Percentiles rank a stretch among this genome's conserved stretches.
phyloP scores from a whole-genome alignment of 2,329 filamentous ascomycete genomes.

The Arthrobotrys iridis region DNA sequence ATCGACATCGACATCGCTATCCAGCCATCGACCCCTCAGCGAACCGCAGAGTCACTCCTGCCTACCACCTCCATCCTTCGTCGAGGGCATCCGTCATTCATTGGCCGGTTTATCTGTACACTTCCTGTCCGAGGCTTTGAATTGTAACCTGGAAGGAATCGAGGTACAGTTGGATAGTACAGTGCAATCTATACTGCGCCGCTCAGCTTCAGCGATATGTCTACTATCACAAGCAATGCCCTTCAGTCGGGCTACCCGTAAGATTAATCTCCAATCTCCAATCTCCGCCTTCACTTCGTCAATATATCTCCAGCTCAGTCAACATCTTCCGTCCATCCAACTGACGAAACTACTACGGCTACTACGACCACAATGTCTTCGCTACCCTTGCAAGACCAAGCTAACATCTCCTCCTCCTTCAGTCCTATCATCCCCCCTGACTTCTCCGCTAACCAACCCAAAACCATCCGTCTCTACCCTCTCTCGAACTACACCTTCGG shows the following conservation, averaged over 20 bases:
- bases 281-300: neutral
- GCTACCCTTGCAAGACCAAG: neutral
- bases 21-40: neutral
- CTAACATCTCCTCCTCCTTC: constrained; percentile 16
- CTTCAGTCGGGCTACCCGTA: constrained; percentile 42
- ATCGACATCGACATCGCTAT: neutral
- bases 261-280: neutral
- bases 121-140: too few relatives aligned
- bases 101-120: constrained; percentile 9
- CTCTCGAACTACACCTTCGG: constrained; percentile 99
- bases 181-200: neutral
- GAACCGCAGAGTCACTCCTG: neutral
- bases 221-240: constrained; percentile 12
- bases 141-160: too few relatives aligned
- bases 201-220: neutral
- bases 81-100: constrained; percentile 11
- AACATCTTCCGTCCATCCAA: neutral
- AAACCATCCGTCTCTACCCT: constrained; percentile 89
- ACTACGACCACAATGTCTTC: neutral
- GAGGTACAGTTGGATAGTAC: too few relatives aligned
- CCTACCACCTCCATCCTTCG: neutral
- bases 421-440: constrained; percentile 78
- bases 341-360: neutral
- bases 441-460: constrained; percentile 89
- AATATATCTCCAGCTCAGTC: neutral